Evolutionary conservation across 78 protist species (phyloP).

Genomic region (Dictyostelium intermedium): DNA sequence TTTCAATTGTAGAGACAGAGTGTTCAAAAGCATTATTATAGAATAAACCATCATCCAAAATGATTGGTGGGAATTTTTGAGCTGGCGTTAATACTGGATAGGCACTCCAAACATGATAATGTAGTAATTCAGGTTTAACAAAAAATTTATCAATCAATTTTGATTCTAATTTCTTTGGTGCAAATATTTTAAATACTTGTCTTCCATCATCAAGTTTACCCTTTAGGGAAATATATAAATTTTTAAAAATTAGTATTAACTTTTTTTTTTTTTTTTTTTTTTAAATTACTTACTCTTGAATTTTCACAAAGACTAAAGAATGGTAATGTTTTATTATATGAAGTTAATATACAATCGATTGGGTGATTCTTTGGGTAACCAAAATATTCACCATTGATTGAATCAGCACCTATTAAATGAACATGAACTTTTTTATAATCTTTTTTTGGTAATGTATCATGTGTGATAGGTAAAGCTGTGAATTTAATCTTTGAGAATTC

Average conservation of each 20-base stretch:
- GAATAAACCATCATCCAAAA: slow-evolving; percentile 12
- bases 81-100: slow-evolving; percentile 50
- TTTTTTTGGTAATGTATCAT: neutral
- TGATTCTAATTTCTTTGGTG: neutral
- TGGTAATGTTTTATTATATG: slow-evolving; percentile 45
- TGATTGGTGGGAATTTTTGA: slow-evolving; percentile 36
- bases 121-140: neutral
- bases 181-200: slow-evolving; percentile 32
- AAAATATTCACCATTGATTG: slow-evolving; percentile 23
- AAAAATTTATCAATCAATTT: neutral
- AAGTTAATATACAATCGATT: slow-evolving; percentile 11
- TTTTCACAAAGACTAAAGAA: slow-evolving; percentile 47
- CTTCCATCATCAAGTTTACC: slow-evolving; percentile 39
- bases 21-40: slow-evolving; percentile 71
- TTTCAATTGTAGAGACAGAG: slow-evolving; percentile 56
- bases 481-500: slow-evolving; percentile 32
- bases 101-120: slow-evolving; percentile 54
- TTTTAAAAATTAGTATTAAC: neutral
- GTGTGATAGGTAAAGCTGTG: neutral
- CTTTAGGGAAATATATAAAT: too few relatives aligned
- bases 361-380: neutral
- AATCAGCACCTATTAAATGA: slow-evolving; percentile 34
- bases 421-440: slow-evolving; percentile 53
- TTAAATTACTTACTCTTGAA: slow-evolving; percentile 20
- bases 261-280: too few relatives aligned